These are phyloP conservation scores for Calonectria montana DNA, from an alignment of 2,329 filamentous ascomycete species.

Conservation along the genomic window DNA sequence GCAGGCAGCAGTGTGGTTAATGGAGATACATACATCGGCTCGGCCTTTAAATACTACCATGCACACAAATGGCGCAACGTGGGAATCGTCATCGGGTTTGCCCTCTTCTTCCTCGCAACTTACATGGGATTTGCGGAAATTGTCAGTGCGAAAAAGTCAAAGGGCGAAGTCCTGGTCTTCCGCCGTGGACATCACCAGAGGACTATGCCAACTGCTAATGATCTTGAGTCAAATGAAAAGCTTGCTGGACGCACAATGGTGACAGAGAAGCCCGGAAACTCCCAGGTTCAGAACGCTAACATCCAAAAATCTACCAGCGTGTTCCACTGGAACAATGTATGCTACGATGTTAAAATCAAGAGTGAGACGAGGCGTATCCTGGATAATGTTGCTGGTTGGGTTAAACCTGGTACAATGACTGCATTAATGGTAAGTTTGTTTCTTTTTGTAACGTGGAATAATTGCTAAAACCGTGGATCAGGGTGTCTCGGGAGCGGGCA, in stretches of 20 bases:
- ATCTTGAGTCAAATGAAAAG: slow-evolving; percentile 27
- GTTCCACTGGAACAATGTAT: slow-evolving; percentile 85
- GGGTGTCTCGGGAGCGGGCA: slow-evolving; percentile 82
- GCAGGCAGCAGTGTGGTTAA: slow-evolving; percentile 56
- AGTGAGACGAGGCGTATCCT: slow-evolving; percentile 77
- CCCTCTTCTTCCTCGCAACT: slow-evolving; percentile 56
- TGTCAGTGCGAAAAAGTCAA: slow-evolving; percentile 62
- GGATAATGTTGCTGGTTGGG: slow-evolving; percentile 87
- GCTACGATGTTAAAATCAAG: slow-evolving; percentile 80
- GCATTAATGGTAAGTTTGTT: slow-evolving; percentile 73
- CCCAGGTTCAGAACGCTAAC: slow-evolving; percentile 10
- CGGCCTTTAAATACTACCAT: slow-evolving; percentile 56
- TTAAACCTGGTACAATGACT: slow-evolving; percentile 87
- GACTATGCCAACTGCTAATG: not conserved
- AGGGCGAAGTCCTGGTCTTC: slow-evolving; percentile 71
- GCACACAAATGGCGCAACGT: slow-evolving; percentile 66
- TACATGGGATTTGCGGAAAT: slow-evolving; percentile 65
- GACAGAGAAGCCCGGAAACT: slow-evolving; percentile 29
- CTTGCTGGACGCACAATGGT: slow-evolving; percentile 13
- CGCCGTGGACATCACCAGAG: slow-evolving; percentile 52
- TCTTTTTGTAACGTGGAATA: rapidly evolving
- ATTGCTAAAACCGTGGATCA: not conserved
- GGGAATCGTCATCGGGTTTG: slow-evolving; percentile 65
- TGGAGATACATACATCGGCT: slow-evolving; percentile 59
- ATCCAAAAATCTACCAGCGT: slow-evolving; percentile 71